These are phyloP conservation scores for Lanmaoa rubissima DNA, from an alignment of 768 basidiomycete genomes.

Conservation along the genomic window DNA sequence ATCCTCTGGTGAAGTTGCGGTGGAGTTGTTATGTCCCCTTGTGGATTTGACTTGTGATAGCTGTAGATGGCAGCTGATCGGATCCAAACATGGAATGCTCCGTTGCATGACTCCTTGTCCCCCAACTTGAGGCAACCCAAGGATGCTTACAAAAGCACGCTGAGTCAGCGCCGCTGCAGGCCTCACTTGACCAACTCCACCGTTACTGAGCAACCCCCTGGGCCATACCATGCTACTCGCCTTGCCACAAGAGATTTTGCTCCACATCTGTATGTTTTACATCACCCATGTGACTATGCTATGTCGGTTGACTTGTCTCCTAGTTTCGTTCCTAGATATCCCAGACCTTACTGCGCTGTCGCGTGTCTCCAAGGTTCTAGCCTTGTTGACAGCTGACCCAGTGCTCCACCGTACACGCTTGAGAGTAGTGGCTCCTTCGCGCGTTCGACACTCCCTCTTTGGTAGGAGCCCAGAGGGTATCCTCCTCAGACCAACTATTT, in stretches of 20 bases:
- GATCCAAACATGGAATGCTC: slow-evolving; percentile 1
- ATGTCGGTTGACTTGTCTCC: not conserved
- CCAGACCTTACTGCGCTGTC: slow-evolving; percentile 63
- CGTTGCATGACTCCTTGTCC: not conserved
- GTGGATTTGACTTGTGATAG: not conserved
- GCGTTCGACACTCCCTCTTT: slow-evolving; percentile 64
- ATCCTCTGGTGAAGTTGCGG: not conserved
- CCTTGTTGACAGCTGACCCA: slow-evolving; percentile 55
- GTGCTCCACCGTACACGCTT: slow-evolving; percentile 62
- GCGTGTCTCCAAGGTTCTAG: slow-evolving; percentile 46
- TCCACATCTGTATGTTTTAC: slow-evolving; percentile 53
- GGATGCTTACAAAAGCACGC: slow-evolving; percentile 12
- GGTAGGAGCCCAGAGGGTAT: slow-evolving; percentile 53
- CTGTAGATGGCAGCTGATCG: not conserved
- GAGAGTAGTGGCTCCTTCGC: slow-evolving; percentile 61
- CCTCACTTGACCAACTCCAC: not conserved
- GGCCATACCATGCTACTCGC: slow-evolving; percentile 23
- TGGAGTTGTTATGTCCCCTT: not conserved
- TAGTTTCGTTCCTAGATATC: slow-evolving; percentile 71
- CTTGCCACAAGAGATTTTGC: slow-evolving; percentile 55
- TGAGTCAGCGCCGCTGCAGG: slow-evolving; percentile 6
- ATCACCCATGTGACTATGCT: not conserved
- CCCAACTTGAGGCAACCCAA: not conserved
- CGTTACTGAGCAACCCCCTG: not conserved
- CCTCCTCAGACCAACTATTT: slow-evolving; percentile 59